Base-by-base conservation (phyloP, 225 moss, liverwort and hornwort genomes). In the Polytrichum commune region DNA sequence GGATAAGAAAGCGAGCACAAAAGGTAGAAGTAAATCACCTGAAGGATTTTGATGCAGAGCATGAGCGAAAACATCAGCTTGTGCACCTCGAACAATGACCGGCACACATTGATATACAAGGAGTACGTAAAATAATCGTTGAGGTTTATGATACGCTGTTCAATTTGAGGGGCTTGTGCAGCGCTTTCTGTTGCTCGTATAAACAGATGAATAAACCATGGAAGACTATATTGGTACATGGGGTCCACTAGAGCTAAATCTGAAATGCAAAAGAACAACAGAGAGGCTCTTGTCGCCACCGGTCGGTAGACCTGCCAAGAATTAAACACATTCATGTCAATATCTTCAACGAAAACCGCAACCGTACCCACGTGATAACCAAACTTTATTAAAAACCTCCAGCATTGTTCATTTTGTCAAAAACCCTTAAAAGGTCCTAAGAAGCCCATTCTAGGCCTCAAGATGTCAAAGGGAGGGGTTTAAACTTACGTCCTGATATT, bases 181-280 rank as follows among this genome's bases (percentile, higher is more conserved):
- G 91, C 87, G 75, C 77, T 93, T 67, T 96, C 85, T 82, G 91
- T 96, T 33, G 91, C 90, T 58, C 82, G 69, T 24, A 87, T 29
- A 68, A 96, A 95, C 13, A 93, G 75, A 70, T 74, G 70, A 53
- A 96, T 96, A 7, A 89, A 96, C 93, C 95, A 96, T 18, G 87
- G 74, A 23, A 96, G 83, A 79, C 90, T 96, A 69, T 96, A 96
- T 79, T 96, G 95, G 65, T 96, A 96, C 95, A 96, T 96, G 2
- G 95, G 90, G 67, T 95, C 93, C 19, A 95, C 82, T 3, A 84
- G 75, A 5, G 95, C 92, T 18, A 95, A 80, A 75, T 95, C 93
- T 2, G 88, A 95, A 73, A 91, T 95, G 53, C 93, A 93, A 75
- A 95, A 95, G 68, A 90, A 93, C 35, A 95, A 82, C 23, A 95